Evolutionary conservation across 306 rosid genomes (phyloP).

Genomic region (Boehmeria nivea): DNA sequence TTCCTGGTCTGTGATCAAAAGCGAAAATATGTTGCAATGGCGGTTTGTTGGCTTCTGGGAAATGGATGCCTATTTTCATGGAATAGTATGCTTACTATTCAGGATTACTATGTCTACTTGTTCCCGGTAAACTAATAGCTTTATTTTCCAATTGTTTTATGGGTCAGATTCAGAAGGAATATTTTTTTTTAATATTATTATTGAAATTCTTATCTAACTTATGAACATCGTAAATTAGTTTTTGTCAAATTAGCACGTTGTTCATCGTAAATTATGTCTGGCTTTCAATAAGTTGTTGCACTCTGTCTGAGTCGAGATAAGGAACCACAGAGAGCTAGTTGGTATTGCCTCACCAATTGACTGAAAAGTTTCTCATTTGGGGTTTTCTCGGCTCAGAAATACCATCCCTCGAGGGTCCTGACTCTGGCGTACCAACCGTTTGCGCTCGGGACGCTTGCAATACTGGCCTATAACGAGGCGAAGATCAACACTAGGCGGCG

Average conservation of each 20-base stretch:
- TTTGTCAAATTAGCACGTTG: too few species aligned
- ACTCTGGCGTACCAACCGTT: conserved; percentile 88
- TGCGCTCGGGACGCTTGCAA: conserved; percentile 52
- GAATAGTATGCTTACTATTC: conserved; percentile 89
- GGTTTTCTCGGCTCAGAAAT: conserved; percentile 39
- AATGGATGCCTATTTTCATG: conserved; percentile 81
- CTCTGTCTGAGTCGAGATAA: too few species aligned
- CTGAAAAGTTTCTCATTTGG: background rate
- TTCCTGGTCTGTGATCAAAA: conserved; percentile 15
- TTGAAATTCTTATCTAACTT: too few species aligned
- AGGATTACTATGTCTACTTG: conserved; percentile 66
- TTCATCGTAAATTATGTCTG: too few species aligned
- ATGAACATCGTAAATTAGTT: too few species aligned
- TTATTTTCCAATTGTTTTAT: too few species aligned
- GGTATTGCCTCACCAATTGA: too few species aligned
- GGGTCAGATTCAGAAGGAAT: background rate
- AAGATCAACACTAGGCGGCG: conserved; percentile 58
- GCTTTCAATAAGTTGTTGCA: too few species aligned
- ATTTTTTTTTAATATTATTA: background rate
- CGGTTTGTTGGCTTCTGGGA: conserved; percentile 85
- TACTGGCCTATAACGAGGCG: conserved; percentile 56
- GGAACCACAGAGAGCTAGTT: too few species aligned
- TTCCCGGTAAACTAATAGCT: conserved; percentile 63
- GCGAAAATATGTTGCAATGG: conserved; percentile 60
- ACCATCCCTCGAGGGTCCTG: conserved; percentile 78